These are phyloP conservation scores for Hygrophila difformis DNA, from an alignment of 257 asterid species.

Conservation along the genomic window DNA sequence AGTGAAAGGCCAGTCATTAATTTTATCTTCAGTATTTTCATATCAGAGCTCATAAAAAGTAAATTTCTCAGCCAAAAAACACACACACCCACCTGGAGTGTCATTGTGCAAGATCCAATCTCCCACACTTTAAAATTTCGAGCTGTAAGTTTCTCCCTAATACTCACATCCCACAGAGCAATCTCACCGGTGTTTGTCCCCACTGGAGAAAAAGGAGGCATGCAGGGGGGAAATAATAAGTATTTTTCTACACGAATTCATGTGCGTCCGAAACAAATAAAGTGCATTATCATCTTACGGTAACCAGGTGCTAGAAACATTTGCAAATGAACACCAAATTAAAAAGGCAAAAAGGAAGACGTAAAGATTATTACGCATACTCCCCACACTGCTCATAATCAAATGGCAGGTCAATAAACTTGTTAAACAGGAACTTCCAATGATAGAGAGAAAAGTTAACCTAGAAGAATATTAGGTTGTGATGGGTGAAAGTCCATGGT, in stretches of 20 bases:
- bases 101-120: conserved; percentile 32
- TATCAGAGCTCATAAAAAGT: conserved; percentile 1
- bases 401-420: conserved; percentile 1
- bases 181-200: conserved; percentile 60
- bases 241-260: not conserved
- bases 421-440: not conserved
- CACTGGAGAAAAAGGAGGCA: conserved; percentile 23
- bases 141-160: conserved; percentile 30
- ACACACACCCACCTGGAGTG: conserved; percentile 63
- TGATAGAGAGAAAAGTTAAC: conserved; percentile 27
- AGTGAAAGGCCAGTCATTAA: conserved; percentile 14
- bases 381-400: conserved; percentile 4
- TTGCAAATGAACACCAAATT: conserved; percentile 2
- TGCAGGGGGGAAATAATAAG: not conserved
- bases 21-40: conserved; percentile 8
- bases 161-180: conserved; percentile 49
- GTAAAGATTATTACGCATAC: not conserved
- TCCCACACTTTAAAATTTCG: conserved; percentile 53
- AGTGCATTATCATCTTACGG: not conserved
- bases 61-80: conserved; percentile 3
- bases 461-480: conserved; percentile 43
- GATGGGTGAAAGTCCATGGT: conserved; percentile 67
- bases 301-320: conserved; percentile 4
- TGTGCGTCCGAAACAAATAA: not conserved
- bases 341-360: conserved; percentile 5